These are phyloP conservation scores for Volvariella volvacea DNA, from an alignment of 1,284 basidiomycete genomes.

Conservation along the genomic window DNA sequence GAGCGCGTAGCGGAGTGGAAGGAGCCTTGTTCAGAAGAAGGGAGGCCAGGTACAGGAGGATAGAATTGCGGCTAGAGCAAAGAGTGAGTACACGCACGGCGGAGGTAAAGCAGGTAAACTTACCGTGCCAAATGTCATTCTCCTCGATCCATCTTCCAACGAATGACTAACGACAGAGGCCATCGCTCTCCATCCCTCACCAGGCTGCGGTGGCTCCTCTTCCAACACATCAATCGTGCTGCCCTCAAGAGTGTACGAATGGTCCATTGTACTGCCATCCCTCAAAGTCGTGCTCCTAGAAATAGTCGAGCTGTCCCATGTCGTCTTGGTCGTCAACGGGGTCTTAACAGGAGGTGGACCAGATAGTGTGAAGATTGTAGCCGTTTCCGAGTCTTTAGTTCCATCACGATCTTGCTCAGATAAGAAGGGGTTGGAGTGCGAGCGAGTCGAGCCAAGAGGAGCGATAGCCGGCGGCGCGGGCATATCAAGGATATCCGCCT, in stretches of 20 bases:
- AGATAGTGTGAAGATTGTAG: too few relatives aligned
- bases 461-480: slow-evolving; percentile 45
- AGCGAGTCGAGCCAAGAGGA: slow-evolving; percentile 21
- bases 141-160: slow-evolving; percentile 25
- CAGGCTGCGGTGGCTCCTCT: slow-evolving; percentile 53
- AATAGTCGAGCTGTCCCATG: neutral
- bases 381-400: too few relatives aligned
- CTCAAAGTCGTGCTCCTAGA: neutral
- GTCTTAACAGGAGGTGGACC: too few relatives aligned
- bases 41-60: slow-evolving; percentile 3
- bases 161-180: slow-evolving; percentile 23
- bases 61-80: slow-evolving; percentile 4
- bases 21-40: slow-evolving; percentile 48
- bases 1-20: slow-evolving; percentile 56
- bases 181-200: slow-evolving; percentile 49
- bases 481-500: slow-evolving; percentile 50
- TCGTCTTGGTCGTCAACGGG: too few relatives aligned
- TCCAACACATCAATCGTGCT: slow-evolving; percentile 54
- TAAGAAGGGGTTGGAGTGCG: slow-evolving; percentile 28
- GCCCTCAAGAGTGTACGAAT: slow-evolving; percentile 15
- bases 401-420: slow-evolving; percentile 36
- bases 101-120: slow-evolving; percentile 18
- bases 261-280: neutral
- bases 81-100: neutral
- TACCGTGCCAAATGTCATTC: slow-evolving; percentile 56